Conservation (phyloP, 306 rosid species). For the Cicer chorassanicum region DNA sequence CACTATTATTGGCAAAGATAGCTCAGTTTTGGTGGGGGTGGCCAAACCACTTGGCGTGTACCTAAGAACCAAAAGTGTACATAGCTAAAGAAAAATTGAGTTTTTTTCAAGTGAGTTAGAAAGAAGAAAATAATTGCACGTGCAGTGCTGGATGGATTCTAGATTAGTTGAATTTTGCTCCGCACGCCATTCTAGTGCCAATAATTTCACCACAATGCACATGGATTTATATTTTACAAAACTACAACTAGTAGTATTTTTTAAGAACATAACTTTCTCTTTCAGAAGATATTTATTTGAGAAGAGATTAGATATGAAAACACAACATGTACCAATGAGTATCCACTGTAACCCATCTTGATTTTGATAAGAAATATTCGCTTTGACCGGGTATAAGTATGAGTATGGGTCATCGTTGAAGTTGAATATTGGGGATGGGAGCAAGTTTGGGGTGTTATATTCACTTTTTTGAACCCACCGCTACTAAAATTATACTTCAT, state of each 20-base stretch:
- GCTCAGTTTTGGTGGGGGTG: slow-evolving; percentile 29
- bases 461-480: too few species aligned
- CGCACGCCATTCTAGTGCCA: slow-evolving; percentile 41
- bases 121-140: slow-evolving; percentile 48
- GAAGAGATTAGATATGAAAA: too few species aligned
- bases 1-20: slow-evolving; percentile 41
- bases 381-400: too few species aligned
- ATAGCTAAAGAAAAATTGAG: slow-evolving; percentile 16
- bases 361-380: too few species aligned
- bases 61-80: slow-evolving; percentile 22
- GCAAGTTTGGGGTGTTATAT: too few species aligned
- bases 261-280: not conserved
- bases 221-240: slow-evolving; percentile 14
- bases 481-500: too few species aligned
- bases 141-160: slow-evolving; percentile 40
- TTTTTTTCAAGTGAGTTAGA: not conserved
- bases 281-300: too few species aligned
- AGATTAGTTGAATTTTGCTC: not conserved
- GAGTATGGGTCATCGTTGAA: too few species aligned
- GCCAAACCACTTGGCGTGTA: slow-evolving; percentile 35
- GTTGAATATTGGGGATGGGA: too few species aligned
- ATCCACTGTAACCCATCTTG: too few species aligned
- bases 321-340: too few species aligned
- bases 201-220: slow-evolving; percentile 32
- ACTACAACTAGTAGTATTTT: not conserved